Conservation (phyloP, 2,329 filamentous ascomycete species). For the Rutstroemia sydowiana region DNA sequence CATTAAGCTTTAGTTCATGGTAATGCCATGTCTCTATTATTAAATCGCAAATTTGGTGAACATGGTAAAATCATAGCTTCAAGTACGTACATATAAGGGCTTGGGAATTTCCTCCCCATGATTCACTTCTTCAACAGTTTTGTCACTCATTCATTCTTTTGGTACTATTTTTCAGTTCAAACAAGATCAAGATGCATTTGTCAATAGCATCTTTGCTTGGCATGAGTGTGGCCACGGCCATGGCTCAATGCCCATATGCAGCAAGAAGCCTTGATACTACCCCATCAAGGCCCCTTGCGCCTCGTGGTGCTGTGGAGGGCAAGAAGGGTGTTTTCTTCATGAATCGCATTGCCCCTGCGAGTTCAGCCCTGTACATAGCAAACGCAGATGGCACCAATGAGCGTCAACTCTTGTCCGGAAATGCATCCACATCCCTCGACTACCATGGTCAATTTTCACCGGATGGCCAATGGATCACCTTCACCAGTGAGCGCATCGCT, state of each 20-base stretch:
- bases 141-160: background rate
- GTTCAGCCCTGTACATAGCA: slow-evolving; percentile 26
- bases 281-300: background rate
- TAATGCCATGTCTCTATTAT: no score
- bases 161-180: background rate
- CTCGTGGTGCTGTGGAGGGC: background rate
- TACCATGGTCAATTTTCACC: slow-evolving; percentile 34
- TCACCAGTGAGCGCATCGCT: slow-evolving; percentile 36
- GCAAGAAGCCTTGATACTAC: background rate
- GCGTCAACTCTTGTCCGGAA: slow-evolving; percentile 27
- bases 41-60: no score
- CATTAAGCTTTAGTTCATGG: no score
- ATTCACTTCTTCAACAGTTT: background rate
- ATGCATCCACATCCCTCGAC: slow-evolving; percentile 30
- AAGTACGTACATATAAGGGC: no score
- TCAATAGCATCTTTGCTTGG: background rate
- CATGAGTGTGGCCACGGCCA: background rate
- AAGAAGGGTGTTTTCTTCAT: slow-evolving; percentile 22
- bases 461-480: slow-evolving; percentile 35
- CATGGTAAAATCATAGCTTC: no score
- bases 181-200: background rate
- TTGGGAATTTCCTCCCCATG: background rate
- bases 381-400: slow-evolving; percentile 35
- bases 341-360: slow-evolving; percentile 34
- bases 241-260: background rate